Base-by-base conservation (phyloP, 306 rosid genomes). In the Prunus kanzakura region DNA sequence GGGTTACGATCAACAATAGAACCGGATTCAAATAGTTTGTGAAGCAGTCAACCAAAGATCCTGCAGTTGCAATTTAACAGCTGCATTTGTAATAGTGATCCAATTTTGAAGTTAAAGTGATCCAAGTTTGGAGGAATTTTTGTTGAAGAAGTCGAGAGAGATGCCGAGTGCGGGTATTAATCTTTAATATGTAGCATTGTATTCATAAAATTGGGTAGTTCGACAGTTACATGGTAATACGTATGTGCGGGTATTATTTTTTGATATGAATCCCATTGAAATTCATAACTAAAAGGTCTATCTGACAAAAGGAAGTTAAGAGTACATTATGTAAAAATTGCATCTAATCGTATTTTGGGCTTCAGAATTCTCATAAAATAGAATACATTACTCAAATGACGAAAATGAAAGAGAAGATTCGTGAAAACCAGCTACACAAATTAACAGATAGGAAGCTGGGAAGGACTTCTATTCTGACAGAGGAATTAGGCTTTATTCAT, bases 1-100 rank as follows among this genome's bases (percentile, higher is more conserved):
- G 67, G 76, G 25, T 23, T 72, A 57, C 67, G 76, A 57, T 72
- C 76, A 14, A 56, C 67, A 20, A 72, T 72, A 22, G 76, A 72
- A 41, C 76, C 76, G 4, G 76, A 72, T 56, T 72, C 76, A 56
- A 23, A 58, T 16, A 57, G 67, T 46, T 23, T 41, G 15, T 72
- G 55, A 72, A 41, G 76, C 41, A 23, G 5, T 57, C 52, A 9
- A 23, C 75, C 3, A 2, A 57, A 41, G 63, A 47, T 72, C 67
- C 50, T 20, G 66, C 27, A 38, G 22, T 46, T 56, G 65, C 65
- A 12, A 41, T 22, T 55, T 71, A 35, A 54, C 65, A 54, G 23
- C 15, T 38, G 32, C n/a, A 38, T 15, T 63, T 35, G 23, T 71
- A 1, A 32, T 19, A 3, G 65, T 13, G 51, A 19, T 46, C 22